phyloP scores from a whole-genome alignment of 306 rosid species.

The Gynostemma pentaphyllum region DNA sequence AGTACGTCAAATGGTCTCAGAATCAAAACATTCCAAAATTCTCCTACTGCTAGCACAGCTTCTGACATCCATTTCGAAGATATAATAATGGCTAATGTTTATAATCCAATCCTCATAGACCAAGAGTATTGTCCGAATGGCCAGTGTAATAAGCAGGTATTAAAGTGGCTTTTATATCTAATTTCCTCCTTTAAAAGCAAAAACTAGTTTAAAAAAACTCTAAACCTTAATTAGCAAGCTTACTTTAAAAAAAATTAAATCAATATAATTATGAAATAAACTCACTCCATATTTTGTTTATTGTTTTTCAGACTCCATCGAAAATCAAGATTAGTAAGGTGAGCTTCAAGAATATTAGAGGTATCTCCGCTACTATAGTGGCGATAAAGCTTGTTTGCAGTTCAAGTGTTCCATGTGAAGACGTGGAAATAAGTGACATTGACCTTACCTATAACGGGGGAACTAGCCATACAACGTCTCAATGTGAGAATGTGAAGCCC shows the following conservation, averaged over 20 bases:
- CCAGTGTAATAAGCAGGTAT: constrained; percentile 13
- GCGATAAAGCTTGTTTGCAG: constrained; percentile 33
- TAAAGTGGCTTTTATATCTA: neutral
- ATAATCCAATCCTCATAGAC: too few species aligned
- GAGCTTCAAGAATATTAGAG: constrained; percentile 31
- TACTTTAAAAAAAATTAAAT: too few species aligned
- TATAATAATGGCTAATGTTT: constrained; percentile 26
- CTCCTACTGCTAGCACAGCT: neutral
- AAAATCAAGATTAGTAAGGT: constrained; percentile 34
- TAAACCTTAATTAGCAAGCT: neutral
- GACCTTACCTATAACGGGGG: constrained; percentile 23
- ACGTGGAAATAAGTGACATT: constrained; percentile 20
- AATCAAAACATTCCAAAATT: constrained; percentile 36
- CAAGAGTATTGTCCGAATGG: too few species aligned
- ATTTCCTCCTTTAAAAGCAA: too few species aligned
- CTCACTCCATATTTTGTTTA: too few species aligned
- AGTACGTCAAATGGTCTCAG: constrained; percentile 28
- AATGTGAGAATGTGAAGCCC: constrained; percentile 29
- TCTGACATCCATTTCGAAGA: constrained; percentile 27
- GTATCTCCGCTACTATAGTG: constrained; percentile 14
- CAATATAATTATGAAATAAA: too few species aligned
- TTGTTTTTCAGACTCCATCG: constrained; percentile 20
- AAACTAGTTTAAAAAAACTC: too few species aligned
- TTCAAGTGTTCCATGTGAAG: constrained; percentile 24
- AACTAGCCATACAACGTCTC: neutral